Percentiles rank a stretch among this genome's conserved stretches.
Conservation (phyloP, 2,329 filamentous ascomycete genomes). For the Chaetomium globosum region DNA sequence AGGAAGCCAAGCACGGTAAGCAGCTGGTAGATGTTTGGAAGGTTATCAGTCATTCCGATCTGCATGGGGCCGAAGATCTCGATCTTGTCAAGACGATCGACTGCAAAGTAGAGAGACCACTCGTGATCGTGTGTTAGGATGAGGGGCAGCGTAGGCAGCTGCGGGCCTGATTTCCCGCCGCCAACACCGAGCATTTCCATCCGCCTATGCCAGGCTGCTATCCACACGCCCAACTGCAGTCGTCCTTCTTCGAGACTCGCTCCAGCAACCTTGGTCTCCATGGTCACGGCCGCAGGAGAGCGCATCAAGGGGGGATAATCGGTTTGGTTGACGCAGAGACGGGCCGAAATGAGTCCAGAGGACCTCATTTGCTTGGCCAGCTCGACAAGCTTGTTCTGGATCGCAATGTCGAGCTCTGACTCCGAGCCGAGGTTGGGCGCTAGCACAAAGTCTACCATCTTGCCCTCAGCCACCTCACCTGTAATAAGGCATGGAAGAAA, state of each 20-base stretch:
- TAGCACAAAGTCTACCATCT: constrained; percentile 22
- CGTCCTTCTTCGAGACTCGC: constrained; percentile 18
- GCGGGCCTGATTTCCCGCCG: constrained; percentile 13
- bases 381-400: constrained; percentile 20
- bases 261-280: constrained; percentile 23
- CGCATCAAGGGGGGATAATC: constrained; percentile 18
- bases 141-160: constrained; percentile 22
- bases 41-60: constrained; percentile 22
- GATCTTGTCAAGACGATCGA: constrained; percentile 22
- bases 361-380: constrained; percentile 5
- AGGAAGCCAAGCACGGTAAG: constrained; percentile 16
- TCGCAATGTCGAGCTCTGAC: constrained; percentile 8
- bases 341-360: not conserved
- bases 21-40: constrained; percentile 23
- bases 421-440: constrained; percentile 10
- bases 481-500: constrained; percentile 20
- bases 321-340: constrained; percentile 1
- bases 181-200: constrained; percentile 22
- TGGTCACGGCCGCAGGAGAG: constrained; percentile 16
- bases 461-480: constrained; percentile 17
- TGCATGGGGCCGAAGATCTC: constrained; percentile 19
- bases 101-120: constrained; percentile 26
- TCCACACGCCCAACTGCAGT: constrained; percentile 23
- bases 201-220: constrained; percentile 22
- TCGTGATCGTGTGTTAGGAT: constrained; percentile 21